Evolutionary conservation across 495 filamentous ascomycete species (phyloP).

Genomic region (Neurospora tetrasperma): DNA sequence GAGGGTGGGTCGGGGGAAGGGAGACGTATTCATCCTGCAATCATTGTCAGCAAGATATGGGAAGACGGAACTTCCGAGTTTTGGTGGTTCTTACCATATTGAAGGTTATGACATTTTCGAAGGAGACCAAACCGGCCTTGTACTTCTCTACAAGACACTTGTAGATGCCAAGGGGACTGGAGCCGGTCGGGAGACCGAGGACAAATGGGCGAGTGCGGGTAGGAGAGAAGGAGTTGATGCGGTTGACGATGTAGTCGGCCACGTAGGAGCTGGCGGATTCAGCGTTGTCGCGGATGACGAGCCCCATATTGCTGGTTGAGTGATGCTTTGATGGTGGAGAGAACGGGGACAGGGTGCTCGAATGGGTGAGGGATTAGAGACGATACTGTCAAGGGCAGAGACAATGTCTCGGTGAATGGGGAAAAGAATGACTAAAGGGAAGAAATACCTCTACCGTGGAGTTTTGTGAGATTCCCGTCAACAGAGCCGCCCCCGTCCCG

Average conservation of each 20-base stretch:
- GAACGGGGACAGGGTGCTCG: background rate
- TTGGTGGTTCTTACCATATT: conserved; percentile 59
- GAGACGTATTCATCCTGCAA: conserved; percentile 76
- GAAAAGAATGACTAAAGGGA: background rate
- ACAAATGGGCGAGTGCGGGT: conserved; percentile 65
- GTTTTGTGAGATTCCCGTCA: background rate
- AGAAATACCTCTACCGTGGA: background rate
- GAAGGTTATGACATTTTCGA: conserved; percentile 81
- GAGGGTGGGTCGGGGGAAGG: conserved; percentile 68
- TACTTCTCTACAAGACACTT: conserved; percentile 62
- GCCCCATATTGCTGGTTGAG: conserved; percentile 48
- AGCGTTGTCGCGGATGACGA: conserved; percentile 70
- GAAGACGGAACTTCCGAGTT: background rate
- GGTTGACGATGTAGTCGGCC: conserved; percentile 71
- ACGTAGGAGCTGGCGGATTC: conserved; percentile 59
- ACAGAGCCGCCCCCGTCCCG: background rate
- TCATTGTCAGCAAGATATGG: background rate
- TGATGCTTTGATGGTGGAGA: background rate
- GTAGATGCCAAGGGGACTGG: conserved; percentile 70
- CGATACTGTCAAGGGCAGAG: background rate
- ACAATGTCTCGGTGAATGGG: background rate
- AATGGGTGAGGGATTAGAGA: background rate
- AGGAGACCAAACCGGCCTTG: conserved; percentile 71
- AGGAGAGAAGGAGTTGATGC: conserved; percentile 65
- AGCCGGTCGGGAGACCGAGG: conserved; percentile 74